Conservation (phyloP, 495 filamentous ascomycete species). For the Hypoxylon fragiforme region DNA sequence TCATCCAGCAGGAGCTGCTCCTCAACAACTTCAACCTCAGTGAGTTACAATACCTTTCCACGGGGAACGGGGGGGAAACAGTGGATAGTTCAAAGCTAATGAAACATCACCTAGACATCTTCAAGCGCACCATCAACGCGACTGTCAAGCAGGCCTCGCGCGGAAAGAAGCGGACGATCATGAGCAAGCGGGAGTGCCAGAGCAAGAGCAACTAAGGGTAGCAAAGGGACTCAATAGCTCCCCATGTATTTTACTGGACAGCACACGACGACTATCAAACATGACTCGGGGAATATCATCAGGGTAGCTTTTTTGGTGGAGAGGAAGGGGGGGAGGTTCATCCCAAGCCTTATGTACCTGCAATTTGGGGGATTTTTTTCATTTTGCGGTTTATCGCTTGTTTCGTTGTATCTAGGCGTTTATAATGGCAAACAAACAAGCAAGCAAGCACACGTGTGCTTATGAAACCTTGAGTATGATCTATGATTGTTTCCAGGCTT, state of each 20-base stretch:
- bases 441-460: no score
- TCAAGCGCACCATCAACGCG: constrained; percentile 45
- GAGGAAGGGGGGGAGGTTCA: no score
- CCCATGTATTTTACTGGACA: no score
- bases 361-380: background rate
- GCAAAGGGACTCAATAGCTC: background rate
- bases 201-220: constrained; percentile 10
- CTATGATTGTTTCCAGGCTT: no score
- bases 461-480: no score
- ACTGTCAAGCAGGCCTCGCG: constrained; percentile 33
- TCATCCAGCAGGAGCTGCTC: constrained; percentile 43
- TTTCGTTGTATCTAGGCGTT: background rate
- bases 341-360: no score
- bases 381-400: constrained; percentile 1
- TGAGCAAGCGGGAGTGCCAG: constrained; percentile 26
- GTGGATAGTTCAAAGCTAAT: background rate
- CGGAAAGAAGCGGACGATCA: constrained; percentile 24
- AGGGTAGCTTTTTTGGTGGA: no score
- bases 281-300: no score
- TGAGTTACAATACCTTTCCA: constrained; percentile 17
- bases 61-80: no score
- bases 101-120: constrained; percentile 26
- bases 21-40: constrained; percentile 42
- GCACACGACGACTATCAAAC: no score
- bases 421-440: background rate